Evolutionary conservation across 2,329 filamentous ascomycete species (phyloP).

Genomic region (Fusarium odoratissimum): DNA sequence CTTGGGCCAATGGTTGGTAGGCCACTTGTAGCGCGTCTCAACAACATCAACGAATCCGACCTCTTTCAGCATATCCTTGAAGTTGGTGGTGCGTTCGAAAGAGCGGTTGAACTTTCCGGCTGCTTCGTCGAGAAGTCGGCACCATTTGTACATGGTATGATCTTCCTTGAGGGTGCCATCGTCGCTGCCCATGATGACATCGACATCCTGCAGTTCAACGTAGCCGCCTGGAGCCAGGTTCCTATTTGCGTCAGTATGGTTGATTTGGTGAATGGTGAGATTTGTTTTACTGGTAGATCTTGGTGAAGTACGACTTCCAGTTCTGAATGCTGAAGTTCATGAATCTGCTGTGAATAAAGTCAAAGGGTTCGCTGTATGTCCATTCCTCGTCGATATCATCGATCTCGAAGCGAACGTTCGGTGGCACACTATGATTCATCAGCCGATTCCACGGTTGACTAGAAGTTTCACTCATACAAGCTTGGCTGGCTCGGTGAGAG

Average conservation of each 20-base stretch:
- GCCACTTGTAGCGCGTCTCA: conserved; percentile 60
- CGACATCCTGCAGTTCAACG: conserved; percentile 36
- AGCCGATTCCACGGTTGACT: rapidly evolving
- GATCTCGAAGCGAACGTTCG: conserved; percentile 16
- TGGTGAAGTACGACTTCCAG: conserved; percentile 10
- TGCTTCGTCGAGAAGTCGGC: conserved; percentile 44
- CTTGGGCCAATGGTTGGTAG: conserved; percentile 62
- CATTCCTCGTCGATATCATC: conserved; percentile 29
- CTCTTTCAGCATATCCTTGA: conserved; percentile 53
- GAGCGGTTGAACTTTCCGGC: conserved; percentile 45
- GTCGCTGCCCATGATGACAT: conserved; percentile 28
- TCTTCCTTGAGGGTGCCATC: conserved; percentile 35
- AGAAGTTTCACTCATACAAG: neutral
- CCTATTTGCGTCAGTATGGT: neutral
- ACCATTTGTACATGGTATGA: conserved; percentile 40
- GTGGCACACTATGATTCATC: neutral
- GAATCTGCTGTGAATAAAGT: conserved; percentile 24
- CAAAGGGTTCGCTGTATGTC: conserved; percentile 10
- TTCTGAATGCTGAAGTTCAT: conserved; percentile 30
- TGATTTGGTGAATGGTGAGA: rapidly evolving
- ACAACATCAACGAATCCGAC: conserved; percentile 64
- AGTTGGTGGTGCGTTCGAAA: conserved; percentile 35
- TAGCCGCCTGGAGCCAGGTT: conserved; percentile 32
- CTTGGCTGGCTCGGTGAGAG: conserved; percentile 11
- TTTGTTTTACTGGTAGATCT: conserved; percentile 3